A percentile compares a stretch with the other conserved stretches of the same genome.
phyloP scores from a whole-genome alignment of 108 stramenopile genomes.

The Nannochloropsis gaditana region DNA sequence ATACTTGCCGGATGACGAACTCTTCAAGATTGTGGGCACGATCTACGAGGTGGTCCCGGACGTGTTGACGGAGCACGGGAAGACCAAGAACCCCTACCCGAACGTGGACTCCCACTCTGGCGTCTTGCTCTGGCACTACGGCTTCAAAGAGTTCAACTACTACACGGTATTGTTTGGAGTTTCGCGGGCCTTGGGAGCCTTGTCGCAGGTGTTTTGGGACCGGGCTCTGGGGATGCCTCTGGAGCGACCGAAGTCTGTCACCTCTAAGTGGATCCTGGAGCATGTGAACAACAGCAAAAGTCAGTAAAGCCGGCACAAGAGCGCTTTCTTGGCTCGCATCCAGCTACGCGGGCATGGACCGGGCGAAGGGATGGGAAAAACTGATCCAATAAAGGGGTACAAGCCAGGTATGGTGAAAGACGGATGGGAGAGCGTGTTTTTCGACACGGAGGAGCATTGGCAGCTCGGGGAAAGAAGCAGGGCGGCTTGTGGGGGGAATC shows the following conservation, averaged over 20 bases:
- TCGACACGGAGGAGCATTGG: too few relatives aligned
- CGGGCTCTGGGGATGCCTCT: conserved; percentile 95
- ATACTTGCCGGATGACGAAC: conserved; percentile 93
- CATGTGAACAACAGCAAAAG: conserved; percentile 15
- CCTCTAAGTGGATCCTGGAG: conserved; percentile 89
- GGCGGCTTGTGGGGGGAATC: too few relatives aligned
- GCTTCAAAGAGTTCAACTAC: conserved; percentile 95
- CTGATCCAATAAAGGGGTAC: too few relatives aligned
- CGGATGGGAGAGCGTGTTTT: too few relatives aligned
- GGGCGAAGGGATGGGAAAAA: too few relatives aligned
- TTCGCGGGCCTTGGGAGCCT: conserved; percentile 88
- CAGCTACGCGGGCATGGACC: too few relatives aligned
- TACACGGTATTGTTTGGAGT: conserved; percentile 99
- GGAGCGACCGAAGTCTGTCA: conserved; percentile 97
- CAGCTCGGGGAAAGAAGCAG: too few relatives aligned
- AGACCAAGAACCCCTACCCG: conserved; percentile 98
- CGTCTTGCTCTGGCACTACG: conserved; percentile 97
- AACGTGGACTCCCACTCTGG: conserved; percentile 98
- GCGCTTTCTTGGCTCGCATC: too few relatives aligned
- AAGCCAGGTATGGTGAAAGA: too few relatives aligned
- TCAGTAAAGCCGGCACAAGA: too few relatives aligned
- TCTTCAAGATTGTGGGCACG: conserved; percentile 98
- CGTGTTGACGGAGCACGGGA: conserved; percentile 96
- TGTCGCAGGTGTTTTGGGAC: conserved; percentile 98
- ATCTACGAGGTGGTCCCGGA: conserved; percentile 95